Conservation (phyloP, 179 eudicot genomes). For the Heliamphora pulchella region DNA sequence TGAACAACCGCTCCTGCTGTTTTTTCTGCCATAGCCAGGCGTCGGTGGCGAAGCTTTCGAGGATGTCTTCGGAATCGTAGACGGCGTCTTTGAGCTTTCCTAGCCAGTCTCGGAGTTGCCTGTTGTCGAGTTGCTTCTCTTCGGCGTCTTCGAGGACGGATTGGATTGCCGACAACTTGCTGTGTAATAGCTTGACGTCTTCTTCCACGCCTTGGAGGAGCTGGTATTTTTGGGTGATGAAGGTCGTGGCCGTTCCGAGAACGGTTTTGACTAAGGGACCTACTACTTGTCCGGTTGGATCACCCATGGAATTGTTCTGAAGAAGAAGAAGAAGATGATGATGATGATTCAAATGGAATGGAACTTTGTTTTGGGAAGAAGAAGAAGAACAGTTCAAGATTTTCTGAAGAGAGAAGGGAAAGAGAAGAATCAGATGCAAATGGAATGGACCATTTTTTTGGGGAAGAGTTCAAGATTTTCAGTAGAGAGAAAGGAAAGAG, state of each 20-base stretch:
- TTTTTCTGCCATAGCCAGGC: constrained; percentile 17
- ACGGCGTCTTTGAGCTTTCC: constrained; percentile 25
- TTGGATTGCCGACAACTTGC: constrained; percentile 12
- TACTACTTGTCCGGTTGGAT: constrained; percentile 8
- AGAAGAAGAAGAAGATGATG: background rate
- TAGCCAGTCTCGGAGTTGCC: constrained; percentile 20
- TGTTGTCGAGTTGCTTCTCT: background rate
- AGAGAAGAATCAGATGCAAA: no score
- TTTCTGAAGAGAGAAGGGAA: no score
- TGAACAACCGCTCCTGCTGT: background rate
- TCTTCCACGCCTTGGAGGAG: constrained; percentile 17
- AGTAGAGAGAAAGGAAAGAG: no score
- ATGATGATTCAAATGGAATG: no score
- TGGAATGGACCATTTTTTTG: no score
- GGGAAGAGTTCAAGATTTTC: no score
- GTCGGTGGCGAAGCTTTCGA: constrained; percentile 23
- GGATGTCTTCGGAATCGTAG: constrained; percentile 28
- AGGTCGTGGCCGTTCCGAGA: background rate
- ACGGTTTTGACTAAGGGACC: constrained; percentile 7
- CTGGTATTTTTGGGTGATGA: constrained; percentile 15
- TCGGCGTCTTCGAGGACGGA: constrained; percentile 23
- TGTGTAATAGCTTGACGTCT: constrained; percentile 15
- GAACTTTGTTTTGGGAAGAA: no score
- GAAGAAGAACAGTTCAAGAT: no score
- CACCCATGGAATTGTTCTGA: background rate